These are phyloP conservation scores for Austroboletus niveus DNA, from an alignment of 1,284 basidiomycete species.

Conservation along the genomic window DNA sequence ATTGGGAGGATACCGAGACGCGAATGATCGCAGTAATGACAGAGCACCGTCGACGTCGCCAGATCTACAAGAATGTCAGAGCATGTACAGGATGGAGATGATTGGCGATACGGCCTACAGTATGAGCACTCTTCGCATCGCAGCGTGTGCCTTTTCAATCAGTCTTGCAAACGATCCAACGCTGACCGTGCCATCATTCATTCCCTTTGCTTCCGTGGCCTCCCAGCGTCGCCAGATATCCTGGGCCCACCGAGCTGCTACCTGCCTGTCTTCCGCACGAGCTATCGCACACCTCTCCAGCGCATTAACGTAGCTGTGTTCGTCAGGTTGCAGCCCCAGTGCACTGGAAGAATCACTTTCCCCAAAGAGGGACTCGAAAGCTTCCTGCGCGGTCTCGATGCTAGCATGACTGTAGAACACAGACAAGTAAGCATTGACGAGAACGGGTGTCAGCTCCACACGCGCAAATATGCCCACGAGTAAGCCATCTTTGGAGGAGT, in stretches of 20 bases:
- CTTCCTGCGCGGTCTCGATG: constrained; percentile 45
- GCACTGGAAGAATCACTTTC: neutral
- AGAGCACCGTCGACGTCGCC: constrained; percentile 52
- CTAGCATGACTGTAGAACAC: constrained; percentile 68
- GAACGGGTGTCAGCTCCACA: constrained; percentile 58
- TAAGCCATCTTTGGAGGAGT: neutral
- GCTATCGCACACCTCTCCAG: constrained; percentile 63
- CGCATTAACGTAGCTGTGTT: constrained; percentile 60
- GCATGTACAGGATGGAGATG: neutral
- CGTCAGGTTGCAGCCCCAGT: constrained; percentile 42
- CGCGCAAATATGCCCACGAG: constrained; percentile 47
- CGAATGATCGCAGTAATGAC: constrained; percentile 52
- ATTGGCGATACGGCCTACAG: constrained; percentile 44
- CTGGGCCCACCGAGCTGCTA: constrained; percentile 49
- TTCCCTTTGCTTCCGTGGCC: constrained; percentile 37
- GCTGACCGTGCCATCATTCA: constrained; percentile 23
- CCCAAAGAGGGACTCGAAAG: constrained; percentile 50
- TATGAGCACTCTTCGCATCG: constrained; percentile 60
- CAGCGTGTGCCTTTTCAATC: constrained; percentile 63
- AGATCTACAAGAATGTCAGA: constrained; percentile 38
- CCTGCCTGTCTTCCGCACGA: constrained; percentile 44
- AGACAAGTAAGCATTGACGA: constrained; percentile 83
- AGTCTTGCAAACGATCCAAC: constrained; percentile 32
- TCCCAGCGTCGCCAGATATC: constrained; percentile 62
- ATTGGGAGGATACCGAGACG: constrained; percentile 55